phyloP scores from a whole-genome alignment of 768 basidiomycete species.

The Boletus reticulatus region DNA sequence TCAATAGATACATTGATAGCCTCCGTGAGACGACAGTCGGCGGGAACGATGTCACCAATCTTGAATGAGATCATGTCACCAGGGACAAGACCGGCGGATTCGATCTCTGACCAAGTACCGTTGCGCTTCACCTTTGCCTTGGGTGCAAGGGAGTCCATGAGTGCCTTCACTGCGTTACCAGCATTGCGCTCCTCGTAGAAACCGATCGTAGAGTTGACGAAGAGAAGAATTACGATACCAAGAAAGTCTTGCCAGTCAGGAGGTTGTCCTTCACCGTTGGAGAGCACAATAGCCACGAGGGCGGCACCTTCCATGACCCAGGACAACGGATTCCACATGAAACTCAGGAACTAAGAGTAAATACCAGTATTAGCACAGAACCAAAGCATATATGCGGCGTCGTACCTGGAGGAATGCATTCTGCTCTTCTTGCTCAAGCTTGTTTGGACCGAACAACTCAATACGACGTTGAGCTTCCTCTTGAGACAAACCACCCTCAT shows the following conservation, averaged over 20 bases:
- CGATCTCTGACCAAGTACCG: constrained; percentile 85
- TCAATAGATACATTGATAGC: constrained; percentile 98
- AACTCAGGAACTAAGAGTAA: constrained; percentile 69
- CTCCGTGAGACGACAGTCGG: constrained; percentile 95
- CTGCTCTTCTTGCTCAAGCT: constrained; percentile 86
- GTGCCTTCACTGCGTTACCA: constrained; percentile 98
- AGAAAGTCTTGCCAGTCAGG: constrained; percentile 98
- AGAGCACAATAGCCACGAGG: constrained; percentile 90
- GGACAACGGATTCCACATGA: constrained; percentile 99
- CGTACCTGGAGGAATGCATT: constrained; percentile 83
- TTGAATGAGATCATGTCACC: constrained; percentile 98
- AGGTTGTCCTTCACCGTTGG: constrained; percentile 82
- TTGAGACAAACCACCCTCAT: constrained; percentile 69
- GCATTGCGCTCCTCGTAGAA: constrained; percentile 98
- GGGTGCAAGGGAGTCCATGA: constrained; percentile 99
- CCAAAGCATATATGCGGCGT: constrained; percentile 6
- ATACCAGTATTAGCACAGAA: neutral
- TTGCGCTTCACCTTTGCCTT: constrained; percentile 93
- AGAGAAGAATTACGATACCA: constrained; percentile 88
- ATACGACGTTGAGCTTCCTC: constrained; percentile 83
- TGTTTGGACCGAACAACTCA: constrained; percentile 95
- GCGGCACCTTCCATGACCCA: constrained; percentile 99
- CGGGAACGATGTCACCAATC: constrained; percentile 98
- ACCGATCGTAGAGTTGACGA: constrained; percentile 96
- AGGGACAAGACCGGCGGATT: constrained; percentile 86